phyloP scores from a whole-genome alignment of 345 rosid species.

The Brassica juncea region DNA sequence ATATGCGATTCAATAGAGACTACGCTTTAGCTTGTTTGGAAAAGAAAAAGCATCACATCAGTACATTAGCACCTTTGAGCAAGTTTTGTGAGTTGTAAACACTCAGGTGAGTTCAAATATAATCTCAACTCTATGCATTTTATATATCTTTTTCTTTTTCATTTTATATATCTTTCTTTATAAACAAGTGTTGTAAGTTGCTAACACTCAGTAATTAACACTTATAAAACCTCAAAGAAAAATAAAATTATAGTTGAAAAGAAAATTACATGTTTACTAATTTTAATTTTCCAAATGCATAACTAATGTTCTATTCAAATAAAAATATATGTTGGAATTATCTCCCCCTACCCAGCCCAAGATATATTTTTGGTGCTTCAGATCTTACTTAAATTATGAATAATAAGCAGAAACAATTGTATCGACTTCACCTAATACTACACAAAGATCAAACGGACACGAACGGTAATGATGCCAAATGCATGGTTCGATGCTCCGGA shows the following conservation, averaged over 20 bases:
- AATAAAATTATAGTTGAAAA: background rate
- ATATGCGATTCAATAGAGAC: background rate
- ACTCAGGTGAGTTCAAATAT: slow-evolving; percentile 6
- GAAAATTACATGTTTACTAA: background rate
- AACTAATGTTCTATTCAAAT: background rate
- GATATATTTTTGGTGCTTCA: background rate
- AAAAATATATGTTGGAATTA: background rate
- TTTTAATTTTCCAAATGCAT: background rate
- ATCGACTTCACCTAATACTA: background rate
- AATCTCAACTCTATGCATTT: background rate
- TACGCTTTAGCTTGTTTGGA: background rate
- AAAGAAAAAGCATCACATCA: slow-evolving; percentile 3
- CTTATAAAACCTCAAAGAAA: background rate
- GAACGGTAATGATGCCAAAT: background rate
- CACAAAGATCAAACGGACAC: background rate
- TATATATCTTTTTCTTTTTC: background rate
- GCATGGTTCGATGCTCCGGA: background rate
- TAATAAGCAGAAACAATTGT: background rate
- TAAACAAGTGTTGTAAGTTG: no score
- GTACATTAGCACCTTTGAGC: background rate
- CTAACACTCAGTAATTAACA: background rate
- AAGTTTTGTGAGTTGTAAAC: no score
- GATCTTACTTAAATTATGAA: background rate
- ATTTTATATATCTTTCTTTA: background rate
- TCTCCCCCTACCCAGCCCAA: background rate